A percentile compares a stretch with the other conserved stretches of the same genome.
Conservation (phyloP, 306 rosid species). For the Prunus fruticosa region DNA sequence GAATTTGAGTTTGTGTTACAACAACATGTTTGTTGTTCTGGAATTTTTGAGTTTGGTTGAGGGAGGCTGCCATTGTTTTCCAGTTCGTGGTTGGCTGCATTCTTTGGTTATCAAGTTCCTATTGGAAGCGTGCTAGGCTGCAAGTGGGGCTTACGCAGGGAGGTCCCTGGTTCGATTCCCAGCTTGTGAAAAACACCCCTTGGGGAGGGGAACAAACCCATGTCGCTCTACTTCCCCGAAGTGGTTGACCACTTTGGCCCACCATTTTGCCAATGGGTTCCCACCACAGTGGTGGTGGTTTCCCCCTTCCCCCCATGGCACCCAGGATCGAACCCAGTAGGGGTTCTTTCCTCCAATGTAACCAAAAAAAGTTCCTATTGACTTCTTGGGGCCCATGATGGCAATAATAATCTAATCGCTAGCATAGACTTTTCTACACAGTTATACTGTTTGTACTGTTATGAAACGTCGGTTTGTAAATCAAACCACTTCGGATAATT, state of each 20-base stretch:
- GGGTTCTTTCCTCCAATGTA: no score
- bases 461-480: neutral
- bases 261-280: no score
- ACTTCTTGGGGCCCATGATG: neutral
- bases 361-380: neutral
- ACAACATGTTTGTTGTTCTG: neutral
- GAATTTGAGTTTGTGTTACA: neutral
- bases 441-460: neutral
- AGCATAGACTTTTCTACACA: neutral
- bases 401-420: neutral
- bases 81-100: neutral
- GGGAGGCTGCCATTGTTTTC: neutral
- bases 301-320: no score
- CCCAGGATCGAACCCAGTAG: no score
- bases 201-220: no score
- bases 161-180: no score
- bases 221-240: no score
- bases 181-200: no score
- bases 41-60: neutral
- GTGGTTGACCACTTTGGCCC: no score
- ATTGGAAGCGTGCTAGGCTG: no score
- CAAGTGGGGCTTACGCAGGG: no score
- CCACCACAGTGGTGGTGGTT: no score
- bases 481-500: neutral
- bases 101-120: neutral